phyloP scores from a whole-genome alignment of 495 filamentous ascomycete species.

The Penicillium argentinense region DNA sequence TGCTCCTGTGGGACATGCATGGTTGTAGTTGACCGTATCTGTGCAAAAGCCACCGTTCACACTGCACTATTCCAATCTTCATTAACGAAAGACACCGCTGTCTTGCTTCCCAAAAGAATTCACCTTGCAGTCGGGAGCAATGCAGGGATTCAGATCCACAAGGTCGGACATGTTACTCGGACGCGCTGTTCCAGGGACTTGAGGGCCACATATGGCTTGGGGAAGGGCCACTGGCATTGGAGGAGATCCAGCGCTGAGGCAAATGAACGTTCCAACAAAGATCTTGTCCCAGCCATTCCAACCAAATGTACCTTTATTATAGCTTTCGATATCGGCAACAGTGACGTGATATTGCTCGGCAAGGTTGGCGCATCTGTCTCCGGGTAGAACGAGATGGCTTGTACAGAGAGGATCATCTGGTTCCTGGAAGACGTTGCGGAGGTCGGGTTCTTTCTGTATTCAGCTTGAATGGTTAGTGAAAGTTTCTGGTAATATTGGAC shows the following conservation, averaged over 20 bases:
- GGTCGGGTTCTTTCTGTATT: too few species aligned
- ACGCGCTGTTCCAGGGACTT: constrained; percentile 13
- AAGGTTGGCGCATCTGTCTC: constrained; percentile 11
- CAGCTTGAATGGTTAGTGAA: too few species aligned
- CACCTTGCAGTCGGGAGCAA: not conserved
- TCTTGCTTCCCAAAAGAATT: too few species aligned
- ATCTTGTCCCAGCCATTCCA: constrained; percentile 13
- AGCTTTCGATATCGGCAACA: constrained; percentile 12
- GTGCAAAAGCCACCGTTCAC: too few species aligned
- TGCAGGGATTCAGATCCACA: constrained; percentile 17
- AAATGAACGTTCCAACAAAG: constrained; percentile 10
- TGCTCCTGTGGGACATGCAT: too few species aligned
- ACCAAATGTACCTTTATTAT: constrained; percentile 4
- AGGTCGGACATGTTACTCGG: constrained; percentile 13
- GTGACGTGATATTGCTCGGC: constrained; percentile 6
- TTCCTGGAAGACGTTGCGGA: too few species aligned
- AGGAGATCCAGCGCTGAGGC: constrained; percentile 13
- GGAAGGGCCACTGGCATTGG: constrained; percentile 23
- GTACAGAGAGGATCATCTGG: too few species aligned
- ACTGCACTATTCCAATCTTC: too few species aligned
- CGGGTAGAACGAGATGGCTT: constrained; percentile 4
- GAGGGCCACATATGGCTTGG: constrained; percentile 19
- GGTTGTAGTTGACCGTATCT: too few species aligned
- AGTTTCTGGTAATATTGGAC: too few species aligned
- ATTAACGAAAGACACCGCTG: too few species aligned